Evolutionary conservation across 2,329 filamentous ascomycete genomes (phyloP).

Genomic region (Cladophialophora bantiana): DNA sequence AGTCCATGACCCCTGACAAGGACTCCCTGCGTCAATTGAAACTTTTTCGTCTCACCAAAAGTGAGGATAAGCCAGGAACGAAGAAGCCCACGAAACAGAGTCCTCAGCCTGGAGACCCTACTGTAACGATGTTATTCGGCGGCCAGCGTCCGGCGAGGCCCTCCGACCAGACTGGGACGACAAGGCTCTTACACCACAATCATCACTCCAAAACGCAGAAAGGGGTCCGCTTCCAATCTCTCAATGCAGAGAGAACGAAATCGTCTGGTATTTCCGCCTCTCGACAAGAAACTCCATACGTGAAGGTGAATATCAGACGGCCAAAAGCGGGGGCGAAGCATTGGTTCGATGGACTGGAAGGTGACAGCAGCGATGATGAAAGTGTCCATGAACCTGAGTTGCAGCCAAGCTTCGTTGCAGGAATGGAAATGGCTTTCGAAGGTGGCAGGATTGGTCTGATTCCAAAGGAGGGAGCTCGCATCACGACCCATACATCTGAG

Average conservation of each 20-base stretch:
- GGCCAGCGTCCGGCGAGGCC: conserved; percentile 33
- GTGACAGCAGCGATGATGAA: conserved; percentile 45
- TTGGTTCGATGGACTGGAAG: conserved; percentile 48
- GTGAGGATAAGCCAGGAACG: conserved; percentile 20
- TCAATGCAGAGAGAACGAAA: conserved; percentile 24
- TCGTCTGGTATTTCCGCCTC: conserved; percentile 18
- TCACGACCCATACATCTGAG: conserved; percentile 8
- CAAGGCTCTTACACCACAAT: background rate
- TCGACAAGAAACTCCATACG: conserved; percentile 20
- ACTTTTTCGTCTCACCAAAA: conserved; percentile 32
- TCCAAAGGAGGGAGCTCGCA: conserved; percentile 5
- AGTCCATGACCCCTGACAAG: conserved; percentile 36
- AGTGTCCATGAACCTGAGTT: conserved; percentile 38
- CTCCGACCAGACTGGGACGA: conserved; percentile 9
- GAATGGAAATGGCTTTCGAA: conserved; percentile 38
- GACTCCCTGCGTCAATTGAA: conserved; percentile 33
- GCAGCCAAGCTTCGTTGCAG: conserved; percentile 35
- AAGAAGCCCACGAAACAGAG: conserved; percentile 32
- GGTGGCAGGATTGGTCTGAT: conserved; percentile 32
- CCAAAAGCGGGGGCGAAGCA: conserved; percentile 41
- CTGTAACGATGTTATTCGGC: conserved; percentile 41
- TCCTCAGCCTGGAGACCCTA: conserved; percentile 35
- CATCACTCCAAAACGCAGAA: conserved; percentile 9
- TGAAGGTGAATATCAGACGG: conserved; percentile 38
- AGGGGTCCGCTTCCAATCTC: conserved; percentile 25